Evolutionary conservation across 2,329 filamentous ascomycete species (phyloP).

Genomic region (Trichoderma hamatum): DNA sequence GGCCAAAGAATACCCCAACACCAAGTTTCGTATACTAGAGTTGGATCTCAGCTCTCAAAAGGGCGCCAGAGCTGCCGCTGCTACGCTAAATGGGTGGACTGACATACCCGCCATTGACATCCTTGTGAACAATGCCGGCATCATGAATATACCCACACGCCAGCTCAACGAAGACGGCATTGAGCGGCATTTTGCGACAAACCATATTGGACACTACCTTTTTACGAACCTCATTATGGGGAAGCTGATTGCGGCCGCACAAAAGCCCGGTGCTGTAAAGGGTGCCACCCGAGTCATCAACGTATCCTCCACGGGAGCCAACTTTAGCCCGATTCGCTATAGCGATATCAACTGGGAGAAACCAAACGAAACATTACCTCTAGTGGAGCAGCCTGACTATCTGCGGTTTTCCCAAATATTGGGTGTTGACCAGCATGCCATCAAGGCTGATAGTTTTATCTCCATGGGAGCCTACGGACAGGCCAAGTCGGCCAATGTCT

Average conservation of each 20-base stretch:
- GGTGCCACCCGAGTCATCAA: conserved; percentile 19
- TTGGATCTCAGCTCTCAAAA: conserved; percentile 5
- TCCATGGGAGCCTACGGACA: conserved; percentile 26
- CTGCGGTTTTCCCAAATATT: background rate
- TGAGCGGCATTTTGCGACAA: conserved; percentile 17
- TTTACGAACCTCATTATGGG: conserved; percentile 5
- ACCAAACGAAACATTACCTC: background rate
- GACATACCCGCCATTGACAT: conserved; percentile 15
- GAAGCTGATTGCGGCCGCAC: background rate
- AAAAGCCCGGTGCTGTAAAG: conserved; percentile 1
- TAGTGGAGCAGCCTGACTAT: background rate
- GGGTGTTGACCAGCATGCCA: background rate
- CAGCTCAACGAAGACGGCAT: conserved; percentile 17
- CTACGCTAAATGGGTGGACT: conserved; percentile 7
- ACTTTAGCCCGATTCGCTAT: conserved; percentile 18
- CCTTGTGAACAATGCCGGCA: conserved; percentile 21
- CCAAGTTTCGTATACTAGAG: conserved; percentile 5
- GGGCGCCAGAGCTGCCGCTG: background rate
- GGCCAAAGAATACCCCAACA: background rate
- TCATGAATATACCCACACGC: conserved; percentile 5
- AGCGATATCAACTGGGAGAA: conserved; percentile 23
- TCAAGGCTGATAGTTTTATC: conserved; percentile 1
- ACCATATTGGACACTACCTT: conserved; percentile 18
- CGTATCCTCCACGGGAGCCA: conserved; percentile 1
- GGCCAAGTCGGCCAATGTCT: conserved; percentile 15